Conservation (phyloP, 148 eudicot species). For the Linanthus parryae region DNA sequence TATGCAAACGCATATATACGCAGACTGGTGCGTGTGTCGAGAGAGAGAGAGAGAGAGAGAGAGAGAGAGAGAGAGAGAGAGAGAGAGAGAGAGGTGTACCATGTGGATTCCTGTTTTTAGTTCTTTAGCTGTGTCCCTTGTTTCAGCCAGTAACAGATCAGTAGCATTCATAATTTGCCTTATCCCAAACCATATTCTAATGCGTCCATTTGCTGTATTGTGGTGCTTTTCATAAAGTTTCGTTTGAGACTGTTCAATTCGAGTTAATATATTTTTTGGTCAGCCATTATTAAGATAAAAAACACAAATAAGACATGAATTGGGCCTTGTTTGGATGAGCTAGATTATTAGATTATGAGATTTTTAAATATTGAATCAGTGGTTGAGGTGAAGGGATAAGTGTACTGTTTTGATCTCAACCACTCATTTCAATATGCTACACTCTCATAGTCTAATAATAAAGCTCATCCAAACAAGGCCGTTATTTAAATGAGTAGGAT, state of each 20-base stretch:
- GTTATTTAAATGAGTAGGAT: no score
- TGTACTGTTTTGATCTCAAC: no score
- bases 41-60: no score
- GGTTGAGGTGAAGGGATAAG: no score
- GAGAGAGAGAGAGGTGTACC: slow-evolving; percentile 33
- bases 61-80: slow-evolving; percentile 1
- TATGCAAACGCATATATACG: no score
- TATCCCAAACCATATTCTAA: slow-evolving; percentile 83
- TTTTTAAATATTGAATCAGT: no score
- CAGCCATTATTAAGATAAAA: background rate
- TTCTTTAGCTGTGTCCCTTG: slow-evolving; percentile 59
- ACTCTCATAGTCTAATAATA: no score
- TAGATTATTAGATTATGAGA: no score
- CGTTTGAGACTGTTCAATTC: slow-evolving; percentile 58
- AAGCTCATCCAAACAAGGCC: no score
- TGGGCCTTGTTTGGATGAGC: no score
- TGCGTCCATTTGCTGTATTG: slow-evolving; percentile 76
- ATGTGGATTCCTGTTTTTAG: slow-evolving; percentile 89
- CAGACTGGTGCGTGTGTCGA: no score
- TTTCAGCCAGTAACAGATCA: slow-evolving; percentile 64
- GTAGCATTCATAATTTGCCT: slow-evolving; percentile 93
- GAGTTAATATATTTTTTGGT: slow-evolving; percentile 19
- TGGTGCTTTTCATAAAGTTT: slow-evolving; percentile 63
- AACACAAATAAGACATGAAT: background rate
- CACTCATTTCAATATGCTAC: no score